These are phyloP conservation scores for Eremochloa ophiuroides DNA, from an alignment of 176 grass and related monocot genomes.

Conservation along the genomic window DNA sequence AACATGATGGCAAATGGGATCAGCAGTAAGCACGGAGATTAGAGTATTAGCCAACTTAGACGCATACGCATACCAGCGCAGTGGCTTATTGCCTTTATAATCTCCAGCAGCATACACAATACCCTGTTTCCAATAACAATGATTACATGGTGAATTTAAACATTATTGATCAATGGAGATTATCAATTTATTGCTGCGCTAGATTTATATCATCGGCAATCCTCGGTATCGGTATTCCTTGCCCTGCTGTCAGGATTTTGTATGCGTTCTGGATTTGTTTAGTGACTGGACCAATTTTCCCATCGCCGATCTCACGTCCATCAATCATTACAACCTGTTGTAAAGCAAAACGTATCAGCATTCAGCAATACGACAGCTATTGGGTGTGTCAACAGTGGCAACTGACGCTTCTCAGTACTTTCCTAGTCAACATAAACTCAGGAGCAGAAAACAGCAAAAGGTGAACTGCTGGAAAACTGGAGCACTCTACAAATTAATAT, in stretches of 20 bases:
- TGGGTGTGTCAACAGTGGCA: background rate
- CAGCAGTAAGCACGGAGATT: background rate
- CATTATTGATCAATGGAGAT: background rate
- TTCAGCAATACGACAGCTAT: slow-evolving; percentile 4
- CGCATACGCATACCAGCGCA: background rate
- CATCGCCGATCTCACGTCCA: slow-evolving; percentile 58
- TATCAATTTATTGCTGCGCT: slow-evolving; percentile 22
- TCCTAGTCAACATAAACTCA: background rate
- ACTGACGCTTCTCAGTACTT: background rate
- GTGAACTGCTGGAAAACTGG: background rate
- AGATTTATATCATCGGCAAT: background rate
- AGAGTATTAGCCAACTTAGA: background rate
- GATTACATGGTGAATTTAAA: background rate
- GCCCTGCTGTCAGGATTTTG: slow-evolving; percentile 61
- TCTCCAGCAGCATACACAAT: background rate
- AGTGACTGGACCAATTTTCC: slow-evolving; percentile 69
- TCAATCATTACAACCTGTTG: slow-evolving; percentile 81
- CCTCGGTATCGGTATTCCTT: slow-evolving; percentile 65
- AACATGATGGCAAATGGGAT: background rate
- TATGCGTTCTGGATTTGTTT: slow-evolving; percentile 78
- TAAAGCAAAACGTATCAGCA: slow-evolving; percentile 23
- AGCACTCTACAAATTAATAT: background rate
- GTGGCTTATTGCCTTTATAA: slow-evolving; percentile 9
- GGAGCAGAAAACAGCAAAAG: background rate
- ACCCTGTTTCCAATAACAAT: background rate